phyloP scores from a whole-genome alignment of 495 filamentous ascomycete genomes.

The Podospora conica region DNA sequence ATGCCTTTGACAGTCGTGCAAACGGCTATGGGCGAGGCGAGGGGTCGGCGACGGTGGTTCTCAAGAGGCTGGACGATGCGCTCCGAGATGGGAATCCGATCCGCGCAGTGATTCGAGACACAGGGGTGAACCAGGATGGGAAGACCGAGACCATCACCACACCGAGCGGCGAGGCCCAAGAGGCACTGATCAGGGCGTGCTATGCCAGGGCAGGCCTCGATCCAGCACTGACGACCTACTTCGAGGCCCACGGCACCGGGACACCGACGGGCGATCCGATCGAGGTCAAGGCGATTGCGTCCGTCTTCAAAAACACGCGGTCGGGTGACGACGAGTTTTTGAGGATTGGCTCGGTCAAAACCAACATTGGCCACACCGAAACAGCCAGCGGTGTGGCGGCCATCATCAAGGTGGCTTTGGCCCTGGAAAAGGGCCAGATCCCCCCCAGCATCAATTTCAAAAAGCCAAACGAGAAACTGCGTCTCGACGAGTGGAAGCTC shows the following conservation, averaged over 20 bases:
- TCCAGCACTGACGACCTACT: conserved; percentile 35
- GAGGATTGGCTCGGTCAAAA: conserved; percentile 34
- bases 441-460: conserved; percentile 39
- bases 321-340: conserved; percentile 33
- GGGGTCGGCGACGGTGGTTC: conserved; percentile 45
- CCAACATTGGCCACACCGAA: conserved; percentile 41
- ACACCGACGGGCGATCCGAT: conserved; percentile 54
- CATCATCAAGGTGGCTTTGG: conserved; percentile 39
- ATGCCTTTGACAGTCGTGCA: conserved; percentile 46
- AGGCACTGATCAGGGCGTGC: conserved; percentile 40
- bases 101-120: conserved; percentile 53
- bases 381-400: conserved; percentile 38
- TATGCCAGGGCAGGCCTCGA: conserved; percentile 46
- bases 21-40: conserved; percentile 62
- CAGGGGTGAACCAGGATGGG: conserved; percentile 53
- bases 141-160: conserved; percentile 39
- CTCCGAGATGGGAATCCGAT: conserved; percentile 50
- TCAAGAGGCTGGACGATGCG: conserved; percentile 56
- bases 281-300: conserved; percentile 44
- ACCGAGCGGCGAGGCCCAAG: conserved; percentile 48
- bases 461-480: conserved; percentile 36
- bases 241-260: conserved; percentile 52
- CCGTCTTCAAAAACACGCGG: conserved; percentile 32
- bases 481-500: conserved; percentile 33
- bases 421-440: conserved; percentile 40